These are phyloP conservation scores for Penicillium lividum DNA, from an alignment of 495 filamentous ascomycete species.

Conservation along the genomic window DNA sequence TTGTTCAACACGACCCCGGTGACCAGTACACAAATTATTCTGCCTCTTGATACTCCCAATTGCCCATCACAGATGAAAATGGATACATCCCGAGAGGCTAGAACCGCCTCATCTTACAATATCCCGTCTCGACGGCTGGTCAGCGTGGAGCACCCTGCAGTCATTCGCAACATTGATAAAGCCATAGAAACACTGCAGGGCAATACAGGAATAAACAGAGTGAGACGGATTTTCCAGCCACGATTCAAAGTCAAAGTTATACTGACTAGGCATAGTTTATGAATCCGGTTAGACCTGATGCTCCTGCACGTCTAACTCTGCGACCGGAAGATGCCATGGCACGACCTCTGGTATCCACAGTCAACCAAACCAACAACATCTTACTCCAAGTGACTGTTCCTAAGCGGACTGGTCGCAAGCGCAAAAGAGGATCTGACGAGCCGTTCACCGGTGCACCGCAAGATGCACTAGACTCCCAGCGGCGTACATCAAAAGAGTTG, in stretches of 20 bases:
- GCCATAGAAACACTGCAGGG: slow-evolving; percentile 78
- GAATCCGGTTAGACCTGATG: slow-evolving; percentile 40
- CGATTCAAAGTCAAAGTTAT: background rate
- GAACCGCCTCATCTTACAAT: slow-evolving; percentile 53
- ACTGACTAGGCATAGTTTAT: slow-evolving; percentile 40
- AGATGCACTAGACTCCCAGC: slow-evolving; percentile 14
- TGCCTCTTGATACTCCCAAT: background rate
- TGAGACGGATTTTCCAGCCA: slow-evolving; percentile 34
- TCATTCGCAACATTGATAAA: slow-evolving; percentile 79
- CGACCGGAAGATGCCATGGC: slow-evolving; percentile 76
- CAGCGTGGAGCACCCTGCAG: slow-evolving; percentile 84
- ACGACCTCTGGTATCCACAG: slow-evolving; percentile 70
- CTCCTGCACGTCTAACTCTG: slow-evolving; percentile 59
- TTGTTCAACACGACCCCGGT: background rate
- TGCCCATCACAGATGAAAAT: slow-evolving; percentile 8
- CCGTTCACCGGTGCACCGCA: slow-evolving; percentile 51
- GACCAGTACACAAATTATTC: background rate
- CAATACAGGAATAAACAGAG: slow-evolving; percentile 62
- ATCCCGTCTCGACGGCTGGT: slow-evolving; percentile 67
- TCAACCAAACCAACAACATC: slow-evolving; percentile 71
- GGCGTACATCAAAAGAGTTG: slow-evolving; percentile 43
- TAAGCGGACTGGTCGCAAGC: slow-evolving; percentile 79
- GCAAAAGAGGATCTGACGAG: slow-evolving; percentile 69
- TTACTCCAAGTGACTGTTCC: slow-evolving; percentile 86
- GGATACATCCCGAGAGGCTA: slow-evolving; percentile 23